phyloP scores from a whole-genome alignment of 2,329 filamentous ascomycete species.

The Xylaria sp. region DNA sequence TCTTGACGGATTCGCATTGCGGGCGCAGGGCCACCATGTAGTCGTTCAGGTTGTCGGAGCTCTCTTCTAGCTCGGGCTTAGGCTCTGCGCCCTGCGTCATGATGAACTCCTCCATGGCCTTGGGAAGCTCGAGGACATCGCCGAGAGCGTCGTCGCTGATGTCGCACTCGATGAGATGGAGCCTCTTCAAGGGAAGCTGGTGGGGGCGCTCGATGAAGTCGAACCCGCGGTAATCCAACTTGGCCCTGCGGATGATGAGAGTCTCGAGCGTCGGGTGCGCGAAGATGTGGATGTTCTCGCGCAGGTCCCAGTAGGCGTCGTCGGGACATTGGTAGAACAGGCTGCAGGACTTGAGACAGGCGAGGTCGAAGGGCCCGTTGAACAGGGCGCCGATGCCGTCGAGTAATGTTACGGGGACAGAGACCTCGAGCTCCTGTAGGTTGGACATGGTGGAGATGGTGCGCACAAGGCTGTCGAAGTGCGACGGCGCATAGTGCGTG shows the following conservation, averaged over 20 bases:
- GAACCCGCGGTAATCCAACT: constrained; percentile 54
- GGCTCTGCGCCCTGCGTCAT: constrained; percentile 52
- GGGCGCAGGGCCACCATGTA: constrained; percentile 53
- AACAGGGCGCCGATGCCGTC: constrained; percentile 56
- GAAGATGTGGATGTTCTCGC: constrained; percentile 59
- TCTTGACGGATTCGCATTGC: constrained; percentile 50
- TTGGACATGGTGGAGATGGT: constrained; percentile 58
- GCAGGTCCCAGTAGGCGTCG: constrained; percentile 56
- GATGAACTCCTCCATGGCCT: constrained; percentile 52
- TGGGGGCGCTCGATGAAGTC: constrained; percentile 55
- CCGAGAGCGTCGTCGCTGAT: constrained; percentile 52
- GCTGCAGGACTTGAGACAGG: constrained; percentile 53
- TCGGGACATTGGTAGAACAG: constrained; percentile 54
- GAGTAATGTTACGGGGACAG: constrained; percentile 50
- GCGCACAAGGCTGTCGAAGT: constrained; percentile 51
- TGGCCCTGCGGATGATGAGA: constrained; percentile 51
- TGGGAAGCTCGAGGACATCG: constrained; percentile 51
- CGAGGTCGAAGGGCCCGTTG: constrained; percentile 57
- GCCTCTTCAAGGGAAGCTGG: constrained; percentile 50
- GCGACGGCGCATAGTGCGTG: constrained; percentile 41
- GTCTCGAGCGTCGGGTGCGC: constrained; percentile 55
- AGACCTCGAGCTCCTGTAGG: constrained; percentile 52
- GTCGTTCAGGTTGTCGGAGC: constrained; percentile 53
- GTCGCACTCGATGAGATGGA: constrained; percentile 57
- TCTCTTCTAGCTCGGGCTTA: constrained; percentile 51